Evolutionary conservation across 129 eudicot genomes (phyloP), one percentile per base, ranked within the genome.

Genomic region (Centella asiatica): DNA sequence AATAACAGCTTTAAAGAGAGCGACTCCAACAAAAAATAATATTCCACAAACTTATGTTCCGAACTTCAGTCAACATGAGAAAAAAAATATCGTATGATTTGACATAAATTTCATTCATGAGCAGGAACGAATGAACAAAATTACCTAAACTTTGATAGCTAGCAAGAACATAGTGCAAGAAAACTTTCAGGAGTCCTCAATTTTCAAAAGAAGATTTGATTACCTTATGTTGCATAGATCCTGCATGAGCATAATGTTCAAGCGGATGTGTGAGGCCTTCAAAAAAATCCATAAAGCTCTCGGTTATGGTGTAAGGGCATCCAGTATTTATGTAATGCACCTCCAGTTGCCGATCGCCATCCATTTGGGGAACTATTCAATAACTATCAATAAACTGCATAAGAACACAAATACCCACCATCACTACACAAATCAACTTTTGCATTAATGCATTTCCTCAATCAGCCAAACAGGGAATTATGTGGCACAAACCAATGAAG

Each of bases 281-380:
- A 51, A 88, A 88, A 57, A 84, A 79, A 59, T 70, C 86, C 89
- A 79, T 77, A 66, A 73, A 81, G 76, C 74, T 76, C 39, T 79
- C 89, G 9, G 79, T 53, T 8, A 39, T 67, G 37, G 79, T 67
- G 71, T 84, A 84, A 20, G 89, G 85, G 76, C 72, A 88, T 56
- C 94, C 94, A 3, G 82, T 24, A 64, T 79, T 71, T 67, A 64
- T 77, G 71, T 84, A 81, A 65, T 84, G 83, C 74, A 72, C 77
- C 72, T 79, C 93, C 79, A 77, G 39, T 60, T 76, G 82, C 18
- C 72, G 72, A 71, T 81, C 74, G 23, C 72, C 86, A 55, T 79
- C 79, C 94, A 88, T 87, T 55, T 68, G 66, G 37, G 23, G 25
- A 50, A 23, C 44, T 22, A 46, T 24, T 58, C 29, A 49, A 37